Base-by-base conservation (phyloP, 257 asterid genomes). In the Lithospermum erythrorhizon region DNA sequence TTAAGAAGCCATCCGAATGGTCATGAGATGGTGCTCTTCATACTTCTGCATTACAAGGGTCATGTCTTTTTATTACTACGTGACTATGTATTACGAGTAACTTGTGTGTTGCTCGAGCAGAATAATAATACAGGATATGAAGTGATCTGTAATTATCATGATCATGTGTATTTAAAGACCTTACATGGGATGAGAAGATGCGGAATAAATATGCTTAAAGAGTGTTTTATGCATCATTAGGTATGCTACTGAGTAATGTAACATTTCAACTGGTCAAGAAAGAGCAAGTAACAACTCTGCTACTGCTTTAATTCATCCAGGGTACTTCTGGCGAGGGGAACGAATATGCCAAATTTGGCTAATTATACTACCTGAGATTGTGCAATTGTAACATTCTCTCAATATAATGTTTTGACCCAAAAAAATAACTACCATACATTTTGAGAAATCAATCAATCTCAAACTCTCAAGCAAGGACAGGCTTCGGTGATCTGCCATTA, bases 1-100 rank as follows among this genome's bases (percentile, higher is more conserved):
- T 93, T 19, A 65, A 81, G 68, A 84, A 69, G 49, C 97, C 95
- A 27, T 90, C 96, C 0, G 96, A 84, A 8, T 85, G 83, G 89
- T 47, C 72, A n/a, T 75, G 61, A 65, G 59, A 21, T 18, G 63
- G 49, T 41, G 49, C 15, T 35, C 15, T 9, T 8, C 47, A 35
- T 35, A 35, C 47, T 41, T 41, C 49, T 41, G 49, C 18, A 41
- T 41, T 41, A 41, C 49, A 41, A 41, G 18, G 49, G 13, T 14
- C 49, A 14, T 41, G 16, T 11, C 49, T 41, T 14, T 41, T 41
- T 14, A 11, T 14, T 41, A 41, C 49, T 41, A 41, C 49, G 18
- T 41, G 11, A 9, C 47, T 8, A 13, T 2, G 18, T 41, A 41
- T n/a, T n/a, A n/a, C n/a, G n/a, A n/a, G n/a, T 11, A 35, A 35